These are phyloP conservation scores for Plasmodium inui DNA, from an alignment of 169 alveolate genomes.

Conservation along the genomic window DNA sequence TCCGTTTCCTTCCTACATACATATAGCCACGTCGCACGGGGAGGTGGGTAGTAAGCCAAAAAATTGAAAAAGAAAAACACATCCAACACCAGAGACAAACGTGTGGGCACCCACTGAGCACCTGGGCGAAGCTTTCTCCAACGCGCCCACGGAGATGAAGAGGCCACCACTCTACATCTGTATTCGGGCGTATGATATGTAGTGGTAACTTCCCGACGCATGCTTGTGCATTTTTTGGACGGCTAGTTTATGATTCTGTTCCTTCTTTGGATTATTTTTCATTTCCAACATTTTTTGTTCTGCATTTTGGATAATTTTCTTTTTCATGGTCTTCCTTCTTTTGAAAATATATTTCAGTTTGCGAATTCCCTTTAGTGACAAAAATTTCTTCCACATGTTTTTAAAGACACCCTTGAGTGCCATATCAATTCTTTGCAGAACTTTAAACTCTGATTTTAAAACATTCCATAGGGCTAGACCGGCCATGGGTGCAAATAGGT, in stretches of 20 bases:
- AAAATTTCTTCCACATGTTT: conserved; percentile 81
- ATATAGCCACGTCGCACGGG: background rate
- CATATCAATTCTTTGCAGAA: conserved; percentile 83
- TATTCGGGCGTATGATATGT: conserved; percentile 53
- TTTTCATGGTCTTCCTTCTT: conserved; percentile 73
- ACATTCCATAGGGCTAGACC: conserved; percentile 83
- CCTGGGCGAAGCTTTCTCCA: background rate
- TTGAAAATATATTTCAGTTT: conserved; percentile 78
- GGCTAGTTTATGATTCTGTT: conserved; percentile 30
- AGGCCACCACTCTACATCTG: background rate
- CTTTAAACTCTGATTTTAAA: conserved; percentile 84
- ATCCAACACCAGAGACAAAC: background rate
- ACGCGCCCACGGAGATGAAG: background rate
- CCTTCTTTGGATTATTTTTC: conserved; percentile 39
- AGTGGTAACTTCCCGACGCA: conserved; percentile 30
- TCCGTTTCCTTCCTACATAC: background rate
- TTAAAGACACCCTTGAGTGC: conserved; percentile 79
- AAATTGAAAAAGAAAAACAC: background rate
- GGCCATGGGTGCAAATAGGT: conserved; percentile 85
- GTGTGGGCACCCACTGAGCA: background rate
- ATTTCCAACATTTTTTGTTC: conserved; percentile 48
- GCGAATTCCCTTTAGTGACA: conserved; percentile 74
- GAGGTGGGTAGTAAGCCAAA: background rate
- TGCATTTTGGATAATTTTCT: conserved; percentile 65
- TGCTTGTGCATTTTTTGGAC: conserved; percentile 5